A percentile compares a stretch with the other conserved stretches of the same genome.
Conservation (phyloP, 176 grass and related monocot species). For the Phyllostachys edulis region DNA sequence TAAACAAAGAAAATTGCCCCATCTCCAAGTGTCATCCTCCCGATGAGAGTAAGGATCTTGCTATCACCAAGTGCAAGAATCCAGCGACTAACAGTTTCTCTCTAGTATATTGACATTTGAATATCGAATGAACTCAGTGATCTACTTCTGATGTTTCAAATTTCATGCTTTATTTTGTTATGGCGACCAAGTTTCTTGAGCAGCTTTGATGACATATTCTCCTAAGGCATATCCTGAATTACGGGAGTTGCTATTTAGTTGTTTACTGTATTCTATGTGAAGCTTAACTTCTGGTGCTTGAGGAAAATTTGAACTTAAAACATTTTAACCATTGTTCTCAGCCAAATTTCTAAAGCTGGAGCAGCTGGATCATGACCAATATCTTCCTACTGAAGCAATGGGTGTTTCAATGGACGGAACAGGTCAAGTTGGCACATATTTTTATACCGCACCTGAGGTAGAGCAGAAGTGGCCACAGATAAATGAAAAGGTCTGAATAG, state of each 20-base stretch:
- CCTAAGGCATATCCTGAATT: conserved; percentile 8
- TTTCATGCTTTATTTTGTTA: not conserved
- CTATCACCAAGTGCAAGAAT: too few relatives aligned
- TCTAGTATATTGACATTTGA: not conserved
- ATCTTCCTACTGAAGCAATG: conserved; percentile 73
- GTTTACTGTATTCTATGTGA: not conserved
- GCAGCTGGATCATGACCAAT: conserved; percentile 85
- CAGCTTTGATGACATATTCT: not conserved
- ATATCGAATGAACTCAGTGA: not conserved
- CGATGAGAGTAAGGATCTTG: too few relatives aligned
- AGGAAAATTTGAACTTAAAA: conserved; percentile 33
- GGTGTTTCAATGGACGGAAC: conserved; percentile 90
- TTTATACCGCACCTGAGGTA: conserved; percentile 94
- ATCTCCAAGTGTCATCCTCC: too few relatives aligned
- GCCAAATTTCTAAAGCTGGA: conserved; percentile 97
- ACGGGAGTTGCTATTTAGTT: conserved; percentile 21
- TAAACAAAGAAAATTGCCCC: too few relatives aligned
- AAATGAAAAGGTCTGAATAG: conserved; percentile 81
- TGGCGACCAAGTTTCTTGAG: not conserved
- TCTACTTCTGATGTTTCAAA: not conserved
- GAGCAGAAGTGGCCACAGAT: conserved; percentile 94
- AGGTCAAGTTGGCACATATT: conserved; percentile 94
- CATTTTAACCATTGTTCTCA: conserved; percentile 41
- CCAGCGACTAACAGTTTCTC: too few relatives aligned
- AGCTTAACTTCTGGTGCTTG: conserved; percentile 21